Evolutionary conservation across 1,284 basidiomycete species (phyloP), one percentile per base, ranked within the genome.

Genomic region (Cutaneotrichosporon dermatis): DNA sequence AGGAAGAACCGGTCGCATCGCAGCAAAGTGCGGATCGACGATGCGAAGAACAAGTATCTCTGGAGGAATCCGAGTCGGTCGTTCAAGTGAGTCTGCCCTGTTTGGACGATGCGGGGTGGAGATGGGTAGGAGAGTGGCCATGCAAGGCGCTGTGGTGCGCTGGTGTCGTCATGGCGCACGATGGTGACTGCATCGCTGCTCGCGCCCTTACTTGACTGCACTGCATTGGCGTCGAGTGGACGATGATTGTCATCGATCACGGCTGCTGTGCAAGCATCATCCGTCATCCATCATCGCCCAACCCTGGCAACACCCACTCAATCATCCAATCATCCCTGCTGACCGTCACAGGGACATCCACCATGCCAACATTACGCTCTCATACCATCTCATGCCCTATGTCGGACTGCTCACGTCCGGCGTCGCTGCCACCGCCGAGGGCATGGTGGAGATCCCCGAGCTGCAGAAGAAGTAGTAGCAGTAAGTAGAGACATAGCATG

Each of bases 341-440:
- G 48, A 59, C 57, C 33, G 45, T 46, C 34, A 13, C 62, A 77
- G 72, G 49, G 62, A 74, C 57, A 66, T 77, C 25, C 67, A 66
- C 11, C 54, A 67, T 8, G 71, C 75, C n/a, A 76, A 76, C 58
- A 57, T 79, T 39, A 77, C 76, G 1, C 67, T 79, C 0, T 70
- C 74, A 54, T 80, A 79, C 65, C 71, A 74, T 11, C 63, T 79
- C 51, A 79, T 79, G 79, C 79, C 79, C 0, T 79, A 80, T 58
- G 79, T 80, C 35, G 79, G 79, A 4, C 57, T 76, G 44, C 60
- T 80, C 13, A 71, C 71, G 1, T 69, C 69, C 1, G 79, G 79
- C 11, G 64, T 79, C 10, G 76, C 75, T 0, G 76, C 76, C 11
- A 73, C 71, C 10, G 74, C 76, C 1, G 55, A 61, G 35, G 73